These are phyloP conservation scores for Arachis hypogaea DNA, from an alignment of 306 rosid species.

Conservation along the genomic window DNA sequence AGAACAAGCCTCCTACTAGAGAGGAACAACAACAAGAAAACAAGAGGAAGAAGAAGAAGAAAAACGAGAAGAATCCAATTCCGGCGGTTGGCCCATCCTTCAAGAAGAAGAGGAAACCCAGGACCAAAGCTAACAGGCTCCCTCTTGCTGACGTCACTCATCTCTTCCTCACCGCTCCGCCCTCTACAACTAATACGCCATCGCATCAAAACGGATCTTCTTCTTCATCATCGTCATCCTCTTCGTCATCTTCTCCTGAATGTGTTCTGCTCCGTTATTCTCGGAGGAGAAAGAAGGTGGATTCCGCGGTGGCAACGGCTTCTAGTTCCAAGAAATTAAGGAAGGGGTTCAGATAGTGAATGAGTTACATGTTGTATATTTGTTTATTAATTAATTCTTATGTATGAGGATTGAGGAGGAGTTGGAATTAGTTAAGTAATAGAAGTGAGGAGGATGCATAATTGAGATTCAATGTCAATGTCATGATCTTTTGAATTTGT, in stretches of 20 bases:
- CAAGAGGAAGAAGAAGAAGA: background rate
- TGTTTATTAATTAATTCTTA: too few species aligned
- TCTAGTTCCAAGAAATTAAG: slow-evolving; percentile 29
- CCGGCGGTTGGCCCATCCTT: slow-evolving; percentile 18
- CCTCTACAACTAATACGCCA: background rate
- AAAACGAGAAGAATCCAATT: slow-evolving; percentile 23
- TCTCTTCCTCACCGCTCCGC: slow-evolving; percentile 10
- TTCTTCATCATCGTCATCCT: too few species aligned
- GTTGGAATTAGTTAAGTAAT: too few species aligned
- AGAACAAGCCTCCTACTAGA: slow-evolving; percentile 32
- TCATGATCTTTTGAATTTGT: background rate
- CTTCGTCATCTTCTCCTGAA: slow-evolving; percentile 11
- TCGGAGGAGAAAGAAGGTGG: slow-evolving; percentile 15
- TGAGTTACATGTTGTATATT: too few species aligned
- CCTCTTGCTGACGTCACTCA: slow-evolving; percentile 48
- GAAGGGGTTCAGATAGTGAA: slow-evolving; percentile 52
- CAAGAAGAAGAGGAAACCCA: slow-evolving; percentile 35
- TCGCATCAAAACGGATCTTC: background rate
- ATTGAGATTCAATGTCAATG: background rate
- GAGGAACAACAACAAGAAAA: slow-evolving; percentile 26
- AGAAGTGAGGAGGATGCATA: background rate
- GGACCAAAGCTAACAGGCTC: slow-evolving; percentile 26
- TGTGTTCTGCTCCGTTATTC: background rate
- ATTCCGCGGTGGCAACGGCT: background rate
- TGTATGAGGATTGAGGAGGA: too few species aligned